These are phyloP conservation scores for Fomitopsis serialis DNA, from an alignment of 768 basidiomycete species.

Conservation along the genomic window DNA sequence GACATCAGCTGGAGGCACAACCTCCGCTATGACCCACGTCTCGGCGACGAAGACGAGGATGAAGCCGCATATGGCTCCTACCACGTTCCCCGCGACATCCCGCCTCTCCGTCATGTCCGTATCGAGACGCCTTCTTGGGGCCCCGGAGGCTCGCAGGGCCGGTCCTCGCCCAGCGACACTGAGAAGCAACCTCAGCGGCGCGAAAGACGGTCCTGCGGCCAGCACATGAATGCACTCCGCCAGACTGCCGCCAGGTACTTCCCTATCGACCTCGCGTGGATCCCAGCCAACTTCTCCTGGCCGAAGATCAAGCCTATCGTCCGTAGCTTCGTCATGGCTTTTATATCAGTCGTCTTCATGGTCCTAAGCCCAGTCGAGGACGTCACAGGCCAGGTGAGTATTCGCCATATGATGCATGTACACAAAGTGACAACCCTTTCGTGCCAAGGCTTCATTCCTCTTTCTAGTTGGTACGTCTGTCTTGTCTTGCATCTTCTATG, in stretches of 20 bases:
- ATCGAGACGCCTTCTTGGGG: slow-evolving; percentile 1
- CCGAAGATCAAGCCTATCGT: slow-evolving; percentile 60
- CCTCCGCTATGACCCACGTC: slow-evolving; percentile 20
- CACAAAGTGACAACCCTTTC: too few species aligned
- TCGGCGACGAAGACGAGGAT: too few species aligned
- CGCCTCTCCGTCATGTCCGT: slow-evolving; percentile 7
- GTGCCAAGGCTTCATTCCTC: slow-evolving; percentile 52
- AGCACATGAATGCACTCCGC: too few species aligned
- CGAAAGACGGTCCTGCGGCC: not conserved
- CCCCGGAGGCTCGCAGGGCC: not conserved
- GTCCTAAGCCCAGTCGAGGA: slow-evolving; percentile 37
- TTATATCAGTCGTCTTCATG: too few species aligned
- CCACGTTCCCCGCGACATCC: too few species aligned
- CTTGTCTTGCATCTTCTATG: too few species aligned
- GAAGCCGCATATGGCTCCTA: too few species aligned
- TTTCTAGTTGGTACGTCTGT: slow-evolving; percentile 51
- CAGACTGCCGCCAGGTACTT: slow-evolving; percentile 8
- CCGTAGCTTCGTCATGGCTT: slow-evolving; percentile 53
- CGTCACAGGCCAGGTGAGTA: slow-evolving; percentile 52
- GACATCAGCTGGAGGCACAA: slow-evolving; percentile 6
- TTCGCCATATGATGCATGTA: too few species aligned
- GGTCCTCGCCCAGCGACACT: not conserved
- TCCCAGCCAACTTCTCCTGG: slow-evolving; percentile 51
- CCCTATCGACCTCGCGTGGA: slow-evolving; percentile 43
- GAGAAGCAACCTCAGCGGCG: not conserved